phyloP scores from a whole-genome alignment of 2,329 filamentous ascomycete genomes.

The Annulohypoxylon truncatum region DNA sequence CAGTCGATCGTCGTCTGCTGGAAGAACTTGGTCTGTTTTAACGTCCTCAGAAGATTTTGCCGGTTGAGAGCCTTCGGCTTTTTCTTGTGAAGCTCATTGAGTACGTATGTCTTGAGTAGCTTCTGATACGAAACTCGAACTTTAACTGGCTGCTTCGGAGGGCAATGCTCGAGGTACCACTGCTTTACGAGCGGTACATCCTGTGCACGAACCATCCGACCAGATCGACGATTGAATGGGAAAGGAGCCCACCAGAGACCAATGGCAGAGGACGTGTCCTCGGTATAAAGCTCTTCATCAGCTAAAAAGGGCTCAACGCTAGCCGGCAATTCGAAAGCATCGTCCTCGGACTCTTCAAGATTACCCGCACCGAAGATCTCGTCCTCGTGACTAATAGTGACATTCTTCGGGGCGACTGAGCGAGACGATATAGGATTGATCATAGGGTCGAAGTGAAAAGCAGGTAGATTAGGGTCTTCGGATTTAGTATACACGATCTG shows the following conservation, averaged over 20 bases:
- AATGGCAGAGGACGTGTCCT: slow-evolving; percentile 91
- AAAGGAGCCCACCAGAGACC: slow-evolving; percentile 98
- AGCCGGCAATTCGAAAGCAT: slow-evolving; percentile 84
- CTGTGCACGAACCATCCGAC: slow-evolving; percentile 95
- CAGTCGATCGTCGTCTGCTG: slow-evolving; percentile 99
- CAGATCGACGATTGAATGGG: slow-evolving; percentile 93
- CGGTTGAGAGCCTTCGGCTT: slow-evolving; percentile 95
- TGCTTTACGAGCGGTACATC: slow-evolving; percentile 98
- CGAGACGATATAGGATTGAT: slow-evolving; percentile 98
- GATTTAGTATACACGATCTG: slow-evolving; percentile 91
- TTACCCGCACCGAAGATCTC: slow-evolving; percentile 87
- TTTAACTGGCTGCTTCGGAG: slow-evolving; percentile 88
- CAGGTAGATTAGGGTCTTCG: slow-evolving; percentile 88
- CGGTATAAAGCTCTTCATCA: slow-evolving; percentile 88
- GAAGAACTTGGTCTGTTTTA: slow-evolving; percentile 99
- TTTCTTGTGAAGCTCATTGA: slow-evolving; percentile 97
- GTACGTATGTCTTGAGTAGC: slow-evolving; percentile 91
- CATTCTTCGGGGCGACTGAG: slow-evolving; percentile 92
- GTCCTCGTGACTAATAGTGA: slow-evolving; percentile 92
- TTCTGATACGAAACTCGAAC: slow-evolving; percentile 99
- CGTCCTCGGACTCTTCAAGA: slow-evolving; percentile 79
- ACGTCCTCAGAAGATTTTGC: slow-evolving; percentile 86
- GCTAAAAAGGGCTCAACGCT: slow-evolving; percentile 88
- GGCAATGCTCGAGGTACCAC: slow-evolving; percentile 97
- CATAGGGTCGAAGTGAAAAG: slow-evolving; percentile 97